Conservation (phyloP, 805 yeast species). For the Metschnikowia anglica region DNA sequence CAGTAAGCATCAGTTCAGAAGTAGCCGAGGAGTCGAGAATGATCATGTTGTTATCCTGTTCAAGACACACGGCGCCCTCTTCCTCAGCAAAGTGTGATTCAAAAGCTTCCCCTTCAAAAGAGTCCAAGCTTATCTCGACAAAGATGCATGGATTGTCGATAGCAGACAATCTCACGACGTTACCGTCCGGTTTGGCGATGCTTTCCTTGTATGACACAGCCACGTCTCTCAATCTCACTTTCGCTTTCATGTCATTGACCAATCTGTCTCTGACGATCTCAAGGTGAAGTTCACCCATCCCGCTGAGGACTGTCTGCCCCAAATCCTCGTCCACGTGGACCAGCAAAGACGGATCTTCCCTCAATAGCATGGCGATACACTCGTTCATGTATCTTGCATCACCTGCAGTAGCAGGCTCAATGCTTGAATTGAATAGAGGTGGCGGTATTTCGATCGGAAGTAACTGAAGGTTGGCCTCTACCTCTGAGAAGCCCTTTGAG, state of each 20-base stretch:
- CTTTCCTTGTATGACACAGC: conserved; percentile 87
- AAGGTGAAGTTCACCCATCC: conserved; percentile 96
- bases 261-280: conserved; percentile 84
- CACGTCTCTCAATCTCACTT: conserved; percentile 75
- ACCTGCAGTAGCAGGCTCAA: conserved; percentile 82
- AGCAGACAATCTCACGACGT: conserved; percentile 18
- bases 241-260: conserved; percentile 78
- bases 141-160: conserved; percentile 23
- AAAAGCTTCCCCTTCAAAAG: conserved; percentile 38
- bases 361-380: conserved; percentile 61
- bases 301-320: conserved; percentile 85
- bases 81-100: conserved; percentile 37
- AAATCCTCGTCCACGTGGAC: conserved; percentile 75
- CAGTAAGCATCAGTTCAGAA: conserved; percentile 25
- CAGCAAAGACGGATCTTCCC: conserved; percentile 88
- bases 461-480: conserved; percentile 48
- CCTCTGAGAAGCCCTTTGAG: conserved; percentile 39
- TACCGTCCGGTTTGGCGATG: conserved; percentile 32
- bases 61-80: conserved; percentile 39
- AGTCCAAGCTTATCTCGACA: conserved; percentile 31
- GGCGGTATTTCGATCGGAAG: conserved; percentile 86
- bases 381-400: conserved; percentile 73
- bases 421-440: conserved; percentile 82
- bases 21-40: conserved; percentile 36
- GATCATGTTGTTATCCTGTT: conserved; percentile 49